Evolutionary conservation across 768 basidiomycete genomes (phyloP), one percentile per base, ranked within the genome.

Genomic region (Cystoderma amianthinum): DNA sequence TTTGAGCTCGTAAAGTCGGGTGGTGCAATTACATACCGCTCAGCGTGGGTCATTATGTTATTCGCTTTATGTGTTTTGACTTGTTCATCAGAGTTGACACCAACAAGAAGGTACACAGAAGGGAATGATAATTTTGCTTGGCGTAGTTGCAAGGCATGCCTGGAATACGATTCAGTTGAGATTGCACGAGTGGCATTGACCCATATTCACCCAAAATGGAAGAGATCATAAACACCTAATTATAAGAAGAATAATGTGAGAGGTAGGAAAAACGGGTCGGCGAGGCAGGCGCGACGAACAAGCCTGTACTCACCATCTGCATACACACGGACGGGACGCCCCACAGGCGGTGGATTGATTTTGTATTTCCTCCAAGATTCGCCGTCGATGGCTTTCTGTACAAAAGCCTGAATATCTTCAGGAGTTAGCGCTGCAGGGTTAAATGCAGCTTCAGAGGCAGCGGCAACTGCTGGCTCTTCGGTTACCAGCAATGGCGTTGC

Each of bases 61-160:
- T 74, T 76, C 13, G 82, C 80, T 63, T 99, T 99, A 69, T 94
- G 72, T 12, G 68, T 52, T 32, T 63, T 63, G 45, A 95, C 90
- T 30, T 88, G 79, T 49, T 88, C 80, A 52, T 96, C 94, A 10
- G 88, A 88, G 58, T 80, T 85, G 32, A 97, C 92, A n/a, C 96
- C 96, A 24, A 84, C 91, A 34, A 99, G 69, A 32, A 99, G 80
- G 60, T 95, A 79, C 5, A 97, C 94, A 21, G 77, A 77, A 4
- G 85, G 82, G 64, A 99, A 97, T 1, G 89, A 82, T 12, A 96
- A 71, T 57, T 99, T 99, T 37, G 95, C 93, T 66, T 99, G 96
- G 19, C 95, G 85, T 21, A 98, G 74, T 62, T 97, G 95, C 13
- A 98, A 71, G 1, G 94, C 90, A 66, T 98, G 94, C 4, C 93